These are phyloP conservation scores for Boletus smithii DNA, from an alignment of 1,284 basidiomycete species.

Conservation along the genomic window DNA sequence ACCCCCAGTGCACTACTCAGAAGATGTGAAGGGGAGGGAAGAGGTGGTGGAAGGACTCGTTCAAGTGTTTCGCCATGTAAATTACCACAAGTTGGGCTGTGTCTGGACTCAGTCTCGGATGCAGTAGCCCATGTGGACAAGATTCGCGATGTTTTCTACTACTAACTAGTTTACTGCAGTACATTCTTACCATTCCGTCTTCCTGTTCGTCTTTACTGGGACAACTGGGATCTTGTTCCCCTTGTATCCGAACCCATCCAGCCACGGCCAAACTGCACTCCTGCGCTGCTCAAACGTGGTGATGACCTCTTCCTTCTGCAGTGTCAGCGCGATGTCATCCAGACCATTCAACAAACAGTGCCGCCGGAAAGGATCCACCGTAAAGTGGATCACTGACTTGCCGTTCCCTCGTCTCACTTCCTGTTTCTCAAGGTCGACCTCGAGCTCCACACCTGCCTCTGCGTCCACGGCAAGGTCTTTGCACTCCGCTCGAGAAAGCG, in stretches of 20 bases:
- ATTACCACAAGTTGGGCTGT: slow-evolving; percentile 7
- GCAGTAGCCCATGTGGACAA: slow-evolving; percentile 4
- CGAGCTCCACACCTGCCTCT: slow-evolving; percentile 74
- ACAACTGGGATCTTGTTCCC: slow-evolving; percentile 67
- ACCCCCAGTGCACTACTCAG: slow-evolving; percentile 1
- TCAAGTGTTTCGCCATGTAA: slow-evolving; percentile 10
- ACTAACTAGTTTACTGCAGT: not conserved
- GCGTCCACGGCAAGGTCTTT: slow-evolving; percentile 78
- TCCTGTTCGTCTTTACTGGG: slow-evolving; percentile 44
- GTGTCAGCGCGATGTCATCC: slow-evolving; percentile 90
- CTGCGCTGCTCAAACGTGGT: slow-evolving; percentile 74
- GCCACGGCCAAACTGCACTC: slow-evolving; percentile 83
- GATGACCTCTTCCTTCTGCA: slow-evolving; percentile 73
- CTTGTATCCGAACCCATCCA: slow-evolving; percentile 90
- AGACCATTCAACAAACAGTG: slow-evolving; percentile 92
- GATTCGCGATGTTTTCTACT: slow-evolving; percentile 5
- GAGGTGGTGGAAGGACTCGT: not conserved
- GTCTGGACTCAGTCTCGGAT: slow-evolving; percentile 16
- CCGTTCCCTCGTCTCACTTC: slow-evolving; percentile 79
- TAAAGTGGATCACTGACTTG: slow-evolving; percentile 70
- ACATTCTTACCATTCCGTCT: slow-evolving; percentile 73
- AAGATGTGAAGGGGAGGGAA: not conserved
- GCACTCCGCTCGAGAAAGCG: slow-evolving; percentile 76
- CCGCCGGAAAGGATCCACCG: slow-evolving; percentile 83
- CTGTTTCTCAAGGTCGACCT: slow-evolving; percentile 87